phyloP scores from a whole-genome alignment of 192 early-diverging fungal species.

The Cetraspora pellucida region DNA sequence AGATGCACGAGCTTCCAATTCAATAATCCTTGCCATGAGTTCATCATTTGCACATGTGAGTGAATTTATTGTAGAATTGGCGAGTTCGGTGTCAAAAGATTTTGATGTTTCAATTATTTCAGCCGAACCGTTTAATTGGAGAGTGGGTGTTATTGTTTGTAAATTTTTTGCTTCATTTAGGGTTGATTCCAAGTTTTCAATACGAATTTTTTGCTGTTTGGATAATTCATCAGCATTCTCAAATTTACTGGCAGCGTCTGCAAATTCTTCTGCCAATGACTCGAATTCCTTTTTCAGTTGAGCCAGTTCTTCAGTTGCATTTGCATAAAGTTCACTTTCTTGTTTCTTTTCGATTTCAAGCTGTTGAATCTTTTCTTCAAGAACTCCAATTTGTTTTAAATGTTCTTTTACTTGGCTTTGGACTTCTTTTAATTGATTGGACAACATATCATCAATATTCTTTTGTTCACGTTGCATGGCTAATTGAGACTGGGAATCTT shows the following conservation, averaged over 20 bases:
- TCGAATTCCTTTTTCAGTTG: slow-evolving; percentile 43
- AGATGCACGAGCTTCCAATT: not conserved
- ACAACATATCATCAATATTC: slow-evolving; percentile 8
- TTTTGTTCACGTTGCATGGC: slow-evolving; percentile 4
- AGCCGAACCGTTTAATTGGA: not conserved
- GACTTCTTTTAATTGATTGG: slow-evolving; percentile 3
- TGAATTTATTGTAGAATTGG: not conserved
- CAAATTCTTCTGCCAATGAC: slow-evolving; percentile 44
- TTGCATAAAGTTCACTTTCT: not conserved
- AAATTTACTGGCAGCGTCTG: slow-evolving; percentile 37
- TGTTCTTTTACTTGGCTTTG: not conserved
- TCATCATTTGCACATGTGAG: slow-evolving; percentile 11
- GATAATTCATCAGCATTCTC: slow-evolving; percentile 42
- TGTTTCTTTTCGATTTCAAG: slow-evolving; percentile 21
- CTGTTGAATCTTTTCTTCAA: slow-evolving; percentile 7
- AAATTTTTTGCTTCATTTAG: slow-evolving; percentile 32
- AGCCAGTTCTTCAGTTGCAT: slow-evolving; percentile 26
- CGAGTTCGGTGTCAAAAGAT: slow-evolving; percentile 6
- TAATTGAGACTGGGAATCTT: not conserved
- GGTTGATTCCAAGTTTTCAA: slow-evolving; percentile 37
- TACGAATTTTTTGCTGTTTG: slow-evolving; percentile 41
- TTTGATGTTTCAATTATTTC: slow-evolving; percentile 1
- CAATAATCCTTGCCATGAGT: not conserved
- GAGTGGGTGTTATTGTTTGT: too few species aligned
- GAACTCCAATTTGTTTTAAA: not conserved